Conservation (phyloP, 2,329 filamentous ascomycete species). For the Zymoseptoria ardabiliae region DNA sequence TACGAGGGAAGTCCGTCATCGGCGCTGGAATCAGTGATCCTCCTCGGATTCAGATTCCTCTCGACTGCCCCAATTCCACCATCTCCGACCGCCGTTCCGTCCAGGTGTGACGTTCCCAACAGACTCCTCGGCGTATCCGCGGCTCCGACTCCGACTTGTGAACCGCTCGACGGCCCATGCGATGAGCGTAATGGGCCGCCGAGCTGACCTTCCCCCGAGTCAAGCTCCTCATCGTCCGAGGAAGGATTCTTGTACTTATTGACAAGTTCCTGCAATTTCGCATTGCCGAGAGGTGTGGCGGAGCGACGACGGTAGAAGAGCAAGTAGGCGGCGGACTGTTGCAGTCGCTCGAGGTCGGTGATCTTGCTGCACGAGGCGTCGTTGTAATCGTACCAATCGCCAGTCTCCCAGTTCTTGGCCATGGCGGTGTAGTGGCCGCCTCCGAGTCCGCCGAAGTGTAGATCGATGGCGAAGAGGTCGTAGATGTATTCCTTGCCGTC, state of each 20-base stretch:
- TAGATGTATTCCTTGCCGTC: slow-evolving; percentile 78
- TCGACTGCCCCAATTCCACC: slow-evolving; percentile 19
- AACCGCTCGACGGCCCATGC: slow-evolving; percentile 84
- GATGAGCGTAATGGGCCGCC: slow-evolving; percentile 70
- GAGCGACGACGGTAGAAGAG: slow-evolving; percentile 92
- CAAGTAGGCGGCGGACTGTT: slow-evolving; percentile 72
- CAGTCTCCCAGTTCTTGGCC: slow-evolving; percentile 84
- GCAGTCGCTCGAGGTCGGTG: slow-evolving; percentile 12
- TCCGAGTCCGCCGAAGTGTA: slow-evolving; percentile 87
- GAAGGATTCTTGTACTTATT: slow-evolving; percentile 49
- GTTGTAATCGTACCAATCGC: slow-evolving; percentile 93
- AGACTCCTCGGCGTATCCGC: slow-evolving; percentile 14
- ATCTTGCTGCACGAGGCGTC: slow-evolving; percentile 49
- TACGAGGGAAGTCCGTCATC: background rate
- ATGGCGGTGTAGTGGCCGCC: slow-evolving; percentile 95
- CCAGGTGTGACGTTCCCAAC: slow-evolving; percentile 1
- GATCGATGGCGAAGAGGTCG: slow-evolving; percentile 91
- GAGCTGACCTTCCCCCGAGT: slow-evolving; percentile 76
- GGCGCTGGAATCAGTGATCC: background rate
- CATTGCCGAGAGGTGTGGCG: slow-evolving; percentile 67
- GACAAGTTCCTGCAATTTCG: slow-evolving; percentile 63
- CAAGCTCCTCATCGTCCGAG: slow-evolving; percentile 35
- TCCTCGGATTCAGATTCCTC: slow-evolving; percentile 22
- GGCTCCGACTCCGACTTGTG: slow-evolving; percentile 62
- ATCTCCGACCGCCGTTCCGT: slow-evolving; percentile 7